These are phyloP conservation scores for Spathaspora arborariae DNA, from an alignment of 805 yeast species.

Conservation along the genomic window DNA sequence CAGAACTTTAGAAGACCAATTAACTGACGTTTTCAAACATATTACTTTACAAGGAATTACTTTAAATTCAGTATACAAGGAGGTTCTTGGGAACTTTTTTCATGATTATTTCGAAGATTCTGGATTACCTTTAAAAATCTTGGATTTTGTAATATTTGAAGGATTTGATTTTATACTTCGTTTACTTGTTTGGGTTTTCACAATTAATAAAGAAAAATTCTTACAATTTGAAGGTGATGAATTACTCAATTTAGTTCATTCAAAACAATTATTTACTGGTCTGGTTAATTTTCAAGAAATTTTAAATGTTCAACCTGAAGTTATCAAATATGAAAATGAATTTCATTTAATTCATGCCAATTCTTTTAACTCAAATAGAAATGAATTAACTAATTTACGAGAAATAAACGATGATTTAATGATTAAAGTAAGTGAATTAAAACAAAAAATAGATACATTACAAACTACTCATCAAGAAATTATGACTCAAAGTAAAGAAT, in stretches of 20 bases:
- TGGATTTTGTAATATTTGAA: constrained; percentile 38
- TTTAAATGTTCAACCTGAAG: constrained; percentile 17
- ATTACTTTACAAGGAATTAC: constrained; percentile 35
- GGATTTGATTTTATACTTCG: constrained; percentile 35
- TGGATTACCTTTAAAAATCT: constrained; percentile 10
- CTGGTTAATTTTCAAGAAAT: constrained; percentile 11
- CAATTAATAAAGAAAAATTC: constrained; percentile 13
- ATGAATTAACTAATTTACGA: constrained; percentile 34
- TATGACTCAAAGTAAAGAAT: constrained; percentile 27
- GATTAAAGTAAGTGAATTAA: constrained; percentile 22
- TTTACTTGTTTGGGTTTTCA: constrained; percentile 22
- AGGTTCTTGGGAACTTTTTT: constrained; percentile 17
- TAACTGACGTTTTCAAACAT: constrained; percentile 24
- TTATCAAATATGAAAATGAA: constrained; percentile 36
- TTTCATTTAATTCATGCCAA: constrained; percentile 36
- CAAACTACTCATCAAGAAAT: constrained; percentile 36
- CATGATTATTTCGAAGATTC: constrained; percentile 9
- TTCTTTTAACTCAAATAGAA: constrained; percentile 32
- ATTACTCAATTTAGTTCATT: constrained; percentile 16
- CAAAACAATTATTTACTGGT: constrained; percentile 14
- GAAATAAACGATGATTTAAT: constrained; percentile 35
- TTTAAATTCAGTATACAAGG: constrained; percentile 18
- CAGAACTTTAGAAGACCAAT: constrained; percentile 34
- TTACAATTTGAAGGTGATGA: constrained; percentile 21
- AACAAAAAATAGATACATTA: constrained; percentile 24